Conservation (phyloP, 2,329 filamentous ascomycete genomes). For the Fusarium tanahbumbuense region DNA sequence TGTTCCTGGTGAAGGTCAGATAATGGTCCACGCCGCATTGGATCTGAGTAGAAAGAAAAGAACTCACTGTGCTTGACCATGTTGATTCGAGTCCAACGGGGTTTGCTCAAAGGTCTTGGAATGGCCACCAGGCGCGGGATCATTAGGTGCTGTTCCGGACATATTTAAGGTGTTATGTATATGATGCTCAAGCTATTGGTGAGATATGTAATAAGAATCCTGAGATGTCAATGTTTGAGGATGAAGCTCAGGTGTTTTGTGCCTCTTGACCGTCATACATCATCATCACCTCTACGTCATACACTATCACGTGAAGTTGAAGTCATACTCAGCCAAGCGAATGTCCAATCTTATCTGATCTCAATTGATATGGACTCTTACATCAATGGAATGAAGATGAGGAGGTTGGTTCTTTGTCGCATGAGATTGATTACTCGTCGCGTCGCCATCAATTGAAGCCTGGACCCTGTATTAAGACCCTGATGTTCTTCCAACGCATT, state of each 20-base stretch:
- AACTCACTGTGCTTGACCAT: slow-evolving; percentile 26
- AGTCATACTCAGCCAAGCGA: not conserved
- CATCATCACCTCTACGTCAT: slow-evolving; percentile 19
- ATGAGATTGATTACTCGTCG: not conserved
- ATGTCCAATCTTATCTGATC: not conserved
- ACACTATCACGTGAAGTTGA: not conserved
- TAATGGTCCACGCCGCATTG: too few relatives aligned
- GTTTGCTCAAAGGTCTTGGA: slow-evolving; percentile 5
- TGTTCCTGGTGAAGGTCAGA: slow-evolving; percentile 12
- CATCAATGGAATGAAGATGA: too few relatives aligned
- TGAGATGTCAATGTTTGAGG: not conserved
- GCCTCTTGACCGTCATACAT: not conserved
- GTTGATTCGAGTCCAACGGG: slow-evolving; percentile 9
- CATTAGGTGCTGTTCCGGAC: slow-evolving; percentile 24
- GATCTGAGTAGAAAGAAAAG: too few relatives aligned
- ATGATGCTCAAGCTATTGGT: not conserved
- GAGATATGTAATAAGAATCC: too few relatives aligned
- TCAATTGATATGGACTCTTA: too few relatives aligned
- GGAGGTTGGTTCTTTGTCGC: too few relatives aligned
- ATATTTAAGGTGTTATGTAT: not conserved
- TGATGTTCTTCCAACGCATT: not conserved
- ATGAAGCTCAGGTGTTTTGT: not conserved
- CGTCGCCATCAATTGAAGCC: not conserved
- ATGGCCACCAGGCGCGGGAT: slow-evolving; percentile 10
- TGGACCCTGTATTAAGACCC: not conserved